phyloP scores from a whole-genome alignment of 148 eudicot species.

The Rhododendron griersonianum region DNA sequence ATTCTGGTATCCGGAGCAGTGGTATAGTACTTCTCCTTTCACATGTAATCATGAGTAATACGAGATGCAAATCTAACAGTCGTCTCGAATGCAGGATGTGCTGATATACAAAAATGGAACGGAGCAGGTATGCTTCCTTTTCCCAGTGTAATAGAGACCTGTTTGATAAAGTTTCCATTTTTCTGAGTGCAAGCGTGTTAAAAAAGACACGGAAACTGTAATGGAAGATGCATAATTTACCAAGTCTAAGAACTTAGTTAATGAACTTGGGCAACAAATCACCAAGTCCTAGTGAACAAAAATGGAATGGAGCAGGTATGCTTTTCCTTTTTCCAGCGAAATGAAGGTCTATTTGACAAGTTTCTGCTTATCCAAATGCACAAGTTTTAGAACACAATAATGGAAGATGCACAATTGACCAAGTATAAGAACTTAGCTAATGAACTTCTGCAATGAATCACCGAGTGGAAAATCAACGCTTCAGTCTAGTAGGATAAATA shows the following conservation, averaged over 20 bases:
- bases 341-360: background rate
- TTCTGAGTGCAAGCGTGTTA: background rate
- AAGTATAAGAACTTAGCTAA: background rate
- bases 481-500: background rate
- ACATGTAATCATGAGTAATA: background rate
- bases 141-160: background rate
- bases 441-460: background rate
- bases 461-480: background rate
- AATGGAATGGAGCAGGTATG: conserved; percentile 45
- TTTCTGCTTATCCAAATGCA: background rate
- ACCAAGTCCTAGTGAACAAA: conserved; percentile 5
- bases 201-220: background rate
- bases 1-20: conserved; percentile 50
- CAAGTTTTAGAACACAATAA: background rate
- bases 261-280: background rate
- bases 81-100: conserved; percentile 41
- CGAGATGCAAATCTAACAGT: conserved; percentile 9
- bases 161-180: background rate
- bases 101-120: conserved; percentile 30
- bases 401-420: background rate
- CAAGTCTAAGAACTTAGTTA: background rate
- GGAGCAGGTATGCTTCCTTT: conserved; percentile 34
- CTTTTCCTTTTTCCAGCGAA: background rate
- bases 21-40: conserved; percentile 28
- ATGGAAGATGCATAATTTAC: background rate